Evolutionary conservation across 2,329 filamentous ascomycete genomes (phyloP).

Genomic region (Atkinsonella texensis): DNA sequence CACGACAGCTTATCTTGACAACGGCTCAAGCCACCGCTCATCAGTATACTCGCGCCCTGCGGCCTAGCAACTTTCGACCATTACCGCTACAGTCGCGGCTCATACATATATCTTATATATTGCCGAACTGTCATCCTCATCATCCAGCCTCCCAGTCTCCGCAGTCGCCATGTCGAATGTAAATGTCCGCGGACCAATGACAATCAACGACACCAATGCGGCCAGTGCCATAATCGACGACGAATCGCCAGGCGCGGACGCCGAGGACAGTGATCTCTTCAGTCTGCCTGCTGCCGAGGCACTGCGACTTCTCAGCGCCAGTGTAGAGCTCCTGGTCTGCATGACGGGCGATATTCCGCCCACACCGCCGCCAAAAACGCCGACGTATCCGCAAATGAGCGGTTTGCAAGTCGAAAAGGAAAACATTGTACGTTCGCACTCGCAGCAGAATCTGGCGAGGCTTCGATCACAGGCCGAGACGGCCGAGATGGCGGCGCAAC

Average conservation of each 20-base stretch:
- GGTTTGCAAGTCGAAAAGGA: constrained; percentile 51
- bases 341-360: constrained; percentile 69
- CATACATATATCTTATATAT: background rate
- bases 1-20: constrained; percentile 5
- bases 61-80: background rate
- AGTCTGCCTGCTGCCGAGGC: constrained; percentile 61
- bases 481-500: constrained; percentile 16
- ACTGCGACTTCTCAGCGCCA: constrained; percentile 64
- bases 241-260: constrained; percentile 11
- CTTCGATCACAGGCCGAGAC: constrained; percentile 30
- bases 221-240: constrained; percentile 11
- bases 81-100: background rate
- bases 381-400: constrained; percentile 53
- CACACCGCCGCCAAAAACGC: constrained; percentile 57
- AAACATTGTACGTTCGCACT: constrained; percentile 45
- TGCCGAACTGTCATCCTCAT: background rate
- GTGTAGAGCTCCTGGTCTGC: constrained; percentile 58
- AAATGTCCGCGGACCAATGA: background rate
- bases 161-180: constrained; percentile 3
- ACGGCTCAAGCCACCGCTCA: background rate
- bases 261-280: constrained; percentile 53
- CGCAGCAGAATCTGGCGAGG: constrained; percentile 38
- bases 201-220: background rate
- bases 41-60: background rate
- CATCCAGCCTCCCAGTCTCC: background rate